These are phyloP conservation scores for Chytriomyces sp. DNA, from an alignment of 192 early-diverging fungal genomes.

Conservation along the genomic window DNA sequence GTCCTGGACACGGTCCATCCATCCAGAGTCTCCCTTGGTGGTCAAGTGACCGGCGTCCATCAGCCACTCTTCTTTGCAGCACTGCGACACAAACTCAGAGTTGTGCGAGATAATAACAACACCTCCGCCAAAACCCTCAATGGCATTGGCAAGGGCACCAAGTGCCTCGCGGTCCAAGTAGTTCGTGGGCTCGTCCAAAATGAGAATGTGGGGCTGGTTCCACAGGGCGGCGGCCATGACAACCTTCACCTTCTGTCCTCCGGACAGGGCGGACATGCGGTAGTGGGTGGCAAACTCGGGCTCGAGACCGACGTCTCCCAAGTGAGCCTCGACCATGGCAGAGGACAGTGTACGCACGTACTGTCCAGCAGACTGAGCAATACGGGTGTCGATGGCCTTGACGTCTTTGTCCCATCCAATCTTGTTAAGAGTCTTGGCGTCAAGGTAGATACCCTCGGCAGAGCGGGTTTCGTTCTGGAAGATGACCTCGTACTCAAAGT, in stretches of 20 bases:
- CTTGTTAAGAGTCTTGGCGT: slow-evolving; percentile 22
- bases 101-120: slow-evolving; percentile 84
- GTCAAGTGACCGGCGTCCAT: slow-evolving; percentile 64
- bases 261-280: slow-evolving; percentile 72
- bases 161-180: slow-evolving; percentile 77
- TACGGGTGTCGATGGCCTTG: no score
- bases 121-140: slow-evolving; percentile 75
- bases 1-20: slow-evolving; percentile 38
- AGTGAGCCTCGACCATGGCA: slow-evolving; percentile 66
- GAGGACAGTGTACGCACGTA: slow-evolving; percentile 13
- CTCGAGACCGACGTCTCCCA: slow-evolving; percentile 77
- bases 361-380: no score
- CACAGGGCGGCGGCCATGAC: slow-evolving; percentile 81
- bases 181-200: slow-evolving; percentile 77
- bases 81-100: slow-evolving; percentile 72
- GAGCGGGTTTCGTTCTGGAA: slow-evolving; percentile 73
- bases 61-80: slow-evolving; percentile 67
- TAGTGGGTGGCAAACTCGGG: slow-evolving; percentile 76
- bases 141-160: slow-evolving; percentile 72
- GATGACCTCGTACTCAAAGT: slow-evolving; percentile 78
- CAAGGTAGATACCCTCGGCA: slow-evolving; percentile 55
- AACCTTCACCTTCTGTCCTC: slow-evolving; percentile 82
- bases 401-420: no score
- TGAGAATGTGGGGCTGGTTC: slow-evolving; percentile 79
- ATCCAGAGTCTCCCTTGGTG: slow-evolving; percentile 41